phyloP scores from a whole-genome alignment of 495 filamentous ascomycete genomes.

The Penicillium simplicissimum region DNA sequence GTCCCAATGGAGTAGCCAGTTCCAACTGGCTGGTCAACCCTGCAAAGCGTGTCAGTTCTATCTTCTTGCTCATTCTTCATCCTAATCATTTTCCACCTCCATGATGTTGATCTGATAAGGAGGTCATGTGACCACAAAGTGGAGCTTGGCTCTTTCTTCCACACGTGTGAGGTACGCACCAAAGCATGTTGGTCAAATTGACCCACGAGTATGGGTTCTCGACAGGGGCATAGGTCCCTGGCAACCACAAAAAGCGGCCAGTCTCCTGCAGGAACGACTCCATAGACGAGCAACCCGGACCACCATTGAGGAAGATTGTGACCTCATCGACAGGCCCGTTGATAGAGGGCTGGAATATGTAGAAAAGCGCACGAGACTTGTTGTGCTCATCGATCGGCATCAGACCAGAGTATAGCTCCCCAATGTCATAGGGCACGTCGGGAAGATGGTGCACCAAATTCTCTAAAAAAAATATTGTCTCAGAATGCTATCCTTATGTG shows the following conservation, averaged over 20 bases:
- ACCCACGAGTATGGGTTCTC: conserved; percentile 68
- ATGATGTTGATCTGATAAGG: too few relatives aligned
- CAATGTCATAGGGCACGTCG: conserved; percentile 71
- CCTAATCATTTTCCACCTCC: too few relatives aligned
- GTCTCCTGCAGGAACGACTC: conserved; percentile 68
- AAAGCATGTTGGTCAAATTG: conserved; percentile 64
- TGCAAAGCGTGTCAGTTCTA: conserved; percentile 10
- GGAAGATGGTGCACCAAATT: conserved; percentile 70
- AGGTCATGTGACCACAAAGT: too few relatives aligned
- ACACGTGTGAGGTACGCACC: conserved; percentile 33
- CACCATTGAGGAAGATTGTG: conserved; percentile 73
- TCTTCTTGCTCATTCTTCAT: too few relatives aligned
- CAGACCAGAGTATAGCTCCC: conserved; percentile 74
- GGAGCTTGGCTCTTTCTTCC: too few relatives aligned
- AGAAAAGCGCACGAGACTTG: conserved; percentile 51
- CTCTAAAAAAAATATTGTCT: conserved; percentile 32
- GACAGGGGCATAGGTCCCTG: conserved; percentile 57
- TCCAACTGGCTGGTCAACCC: conserved; percentile 59
- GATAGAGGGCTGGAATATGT: conserved; percentile 55
- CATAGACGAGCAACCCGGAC: conserved; percentile 66
- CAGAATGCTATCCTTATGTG: neutral
- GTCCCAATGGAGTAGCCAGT: conserved; percentile 58
- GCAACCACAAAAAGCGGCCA: conserved; percentile 63
- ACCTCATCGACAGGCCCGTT: conserved; percentile 64
- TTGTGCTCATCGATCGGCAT: conserved; percentile 65